Conservation (phyloP, 2,329 filamentous ascomycete genomes). For the Pseudogymnoascus sp. region DNA sequence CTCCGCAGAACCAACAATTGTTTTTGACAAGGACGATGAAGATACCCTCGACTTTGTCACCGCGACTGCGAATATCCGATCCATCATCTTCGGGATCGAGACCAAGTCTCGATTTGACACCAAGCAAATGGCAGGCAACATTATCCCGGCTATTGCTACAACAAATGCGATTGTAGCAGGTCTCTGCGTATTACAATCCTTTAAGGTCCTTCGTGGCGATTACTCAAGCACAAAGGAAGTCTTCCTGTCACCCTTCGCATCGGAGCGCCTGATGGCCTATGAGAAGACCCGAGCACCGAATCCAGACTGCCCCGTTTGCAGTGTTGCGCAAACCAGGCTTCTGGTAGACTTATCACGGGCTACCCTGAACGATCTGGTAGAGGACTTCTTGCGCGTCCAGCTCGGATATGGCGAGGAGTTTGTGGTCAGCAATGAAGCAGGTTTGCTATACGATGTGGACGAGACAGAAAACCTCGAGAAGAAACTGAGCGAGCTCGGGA, state of each 20-base stretch:
- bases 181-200: conserved; percentile 83
- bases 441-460: conserved; percentile 82
- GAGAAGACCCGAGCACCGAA: conserved; percentile 58
- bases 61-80: conserved; percentile 81
- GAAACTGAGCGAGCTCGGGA: conserved; percentile 69
- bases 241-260: conserved; percentile 65
- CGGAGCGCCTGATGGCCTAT: conserved; percentile 49
- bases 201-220: conserved; percentile 75
- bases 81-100: conserved; percentile 81
- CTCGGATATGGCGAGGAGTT: conserved; percentile 77
- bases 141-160: conserved; percentile 95
- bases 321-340: conserved; percentile 60
- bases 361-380: conserved; percentile 71
- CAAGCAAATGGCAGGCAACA: conserved; percentile 99
- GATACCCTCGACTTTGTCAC: conserved; percentile 94
- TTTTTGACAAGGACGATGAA: conserved; percentile 93
- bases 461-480: conserved; percentile 78
- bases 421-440: conserved; percentile 63
- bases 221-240: conserved; percentile 69
- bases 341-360: conserved; percentile 61
- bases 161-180: conserved; percentile 95
- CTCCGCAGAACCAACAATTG: conserved; percentile 56
- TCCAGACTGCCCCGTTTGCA: conserved; percentile 74
- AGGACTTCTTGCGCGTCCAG: conserved; percentile 60
- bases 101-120: conserved; percentile 88